A percentile compares a stretch with the other conserved stretches of the same genome.
Conservation (phyloP, 2,329 filamentous ascomycete genomes). For the Aspergillus cejpii region DNA sequence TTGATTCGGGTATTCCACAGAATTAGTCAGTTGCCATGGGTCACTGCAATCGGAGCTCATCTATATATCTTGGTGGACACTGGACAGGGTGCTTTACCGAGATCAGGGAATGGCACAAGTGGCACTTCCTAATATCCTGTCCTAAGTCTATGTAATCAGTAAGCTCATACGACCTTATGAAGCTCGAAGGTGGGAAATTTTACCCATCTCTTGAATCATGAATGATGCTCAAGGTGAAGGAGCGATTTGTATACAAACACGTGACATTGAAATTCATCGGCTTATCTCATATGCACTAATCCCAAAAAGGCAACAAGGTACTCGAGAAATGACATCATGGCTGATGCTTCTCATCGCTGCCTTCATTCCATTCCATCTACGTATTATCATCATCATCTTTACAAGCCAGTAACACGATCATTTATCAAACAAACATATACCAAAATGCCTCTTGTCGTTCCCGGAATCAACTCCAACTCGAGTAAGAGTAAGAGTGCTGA, state of each 20-base stretch:
- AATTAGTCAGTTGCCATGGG: no score
- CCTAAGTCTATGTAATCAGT: no score
- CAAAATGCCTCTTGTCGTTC: constrained; percentile 45
- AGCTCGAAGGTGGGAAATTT: background rate
- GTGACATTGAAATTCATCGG: background rate
- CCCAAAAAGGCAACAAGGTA: background rate
- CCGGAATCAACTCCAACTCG: constrained; percentile 34
- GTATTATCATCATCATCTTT: background rate
- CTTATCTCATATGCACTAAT: background rate
- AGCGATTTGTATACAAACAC: background rate
- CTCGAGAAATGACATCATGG: background rate
- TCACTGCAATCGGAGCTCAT: no score
- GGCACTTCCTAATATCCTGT: no score
- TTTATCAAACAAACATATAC: background rate
- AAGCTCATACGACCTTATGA: no score
- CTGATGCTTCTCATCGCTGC: background rate
- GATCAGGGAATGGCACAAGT: no score
- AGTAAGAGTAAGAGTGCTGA: constrained; percentile 29
- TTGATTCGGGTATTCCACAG: no score
- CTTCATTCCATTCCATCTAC: background rate
- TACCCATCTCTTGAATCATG: background rate
- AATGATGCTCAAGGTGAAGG: background rate
- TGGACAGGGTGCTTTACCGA: no score
- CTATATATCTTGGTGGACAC: no score
- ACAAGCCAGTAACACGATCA: background rate